phyloP scores from a whole-genome alignment of 345 rosid genomes.

The Schrenkiella parvula region DNA sequence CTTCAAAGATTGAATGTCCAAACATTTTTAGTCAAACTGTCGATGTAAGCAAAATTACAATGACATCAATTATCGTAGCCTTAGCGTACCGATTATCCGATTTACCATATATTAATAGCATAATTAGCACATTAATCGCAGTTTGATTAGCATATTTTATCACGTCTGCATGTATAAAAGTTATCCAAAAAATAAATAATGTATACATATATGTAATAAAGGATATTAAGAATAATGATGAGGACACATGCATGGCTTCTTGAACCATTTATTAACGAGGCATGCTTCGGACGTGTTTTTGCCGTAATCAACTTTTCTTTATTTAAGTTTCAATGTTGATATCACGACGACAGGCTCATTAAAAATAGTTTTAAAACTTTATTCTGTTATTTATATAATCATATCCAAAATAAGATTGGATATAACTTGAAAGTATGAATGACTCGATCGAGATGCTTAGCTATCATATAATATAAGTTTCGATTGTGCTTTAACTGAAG shows the following conservation, averaged over 20 bases:
- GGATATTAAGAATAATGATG: slow-evolving; percentile 2
- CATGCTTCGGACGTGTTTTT: slow-evolving; percentile 24
- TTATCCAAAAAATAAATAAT: not conserved
- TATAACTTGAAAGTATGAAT: slow-evolving; percentile 3
- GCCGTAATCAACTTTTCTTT: slow-evolving; percentile 2
- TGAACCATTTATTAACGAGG: not conserved
- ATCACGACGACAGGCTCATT: not conserved
- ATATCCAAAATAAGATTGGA: not conserved
- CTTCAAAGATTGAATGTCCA: slow-evolving; percentile 15
- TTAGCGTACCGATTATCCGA: not conserved
- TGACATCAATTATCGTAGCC: slow-evolving; percentile 20
- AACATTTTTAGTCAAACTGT: slow-evolving; percentile 21
- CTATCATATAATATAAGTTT: not conserved
- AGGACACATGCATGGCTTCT: slow-evolving; percentile 26
- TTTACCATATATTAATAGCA: not conserved
- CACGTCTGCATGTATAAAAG: not conserved
- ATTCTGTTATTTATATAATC: not conserved
- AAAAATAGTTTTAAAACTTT: not conserved
- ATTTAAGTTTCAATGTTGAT: not conserved
- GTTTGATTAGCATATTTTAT: no score
- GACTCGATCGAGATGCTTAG: slow-evolving; percentile 15
- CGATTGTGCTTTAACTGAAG: slow-evolving; percentile 19
- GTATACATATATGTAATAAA: not conserved
- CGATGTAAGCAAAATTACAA: slow-evolving; percentile 20
- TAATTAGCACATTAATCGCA: not conserved